phyloP scores from a whole-genome alignment of 768 basidiomycete species.

The Podaxis sp. region DNA sequence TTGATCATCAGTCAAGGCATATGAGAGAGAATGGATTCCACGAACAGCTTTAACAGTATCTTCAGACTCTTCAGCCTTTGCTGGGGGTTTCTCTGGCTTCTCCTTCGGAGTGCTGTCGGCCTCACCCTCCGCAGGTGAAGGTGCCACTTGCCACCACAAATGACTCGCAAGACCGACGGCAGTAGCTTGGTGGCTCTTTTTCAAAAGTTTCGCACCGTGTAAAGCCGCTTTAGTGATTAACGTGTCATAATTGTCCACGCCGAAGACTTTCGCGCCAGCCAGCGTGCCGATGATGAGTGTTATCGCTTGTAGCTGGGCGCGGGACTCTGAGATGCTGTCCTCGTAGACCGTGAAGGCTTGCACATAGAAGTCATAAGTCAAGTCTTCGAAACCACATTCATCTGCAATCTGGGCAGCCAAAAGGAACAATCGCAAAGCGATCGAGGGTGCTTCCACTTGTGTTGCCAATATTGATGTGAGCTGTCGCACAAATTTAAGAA shows the following conservation, averaged over 20 bases:
- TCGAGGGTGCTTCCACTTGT: slow-evolving; percentile 88
- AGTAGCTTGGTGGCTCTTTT: slow-evolving; percentile 97
- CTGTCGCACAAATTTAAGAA: slow-evolving; percentile 94
- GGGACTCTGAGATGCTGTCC: slow-evolving; percentile 92
- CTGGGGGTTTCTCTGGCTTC: slow-evolving; percentile 31
- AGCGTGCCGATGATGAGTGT: slow-evolving; percentile 91
- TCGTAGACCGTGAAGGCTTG: slow-evolving; percentile 98
- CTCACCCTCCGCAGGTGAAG: slow-evolving; percentile 26
- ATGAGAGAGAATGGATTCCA: slow-evolving; percentile 12
- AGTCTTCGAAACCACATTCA: slow-evolving; percentile 92
- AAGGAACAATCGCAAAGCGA: slow-evolving; percentile 91
- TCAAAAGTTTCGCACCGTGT: slow-evolving; percentile 92
- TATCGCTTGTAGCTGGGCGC: slow-evolving; percentile 96
- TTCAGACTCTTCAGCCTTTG: slow-evolving; percentile 39
- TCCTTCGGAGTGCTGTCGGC: slow-evolving; percentile 31
- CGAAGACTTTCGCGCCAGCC: slow-evolving; percentile 87
- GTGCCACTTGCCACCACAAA: slow-evolving; percentile 93
- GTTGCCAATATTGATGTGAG: slow-evolving; percentile 90
- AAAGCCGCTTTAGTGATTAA: slow-evolving; percentile 98
- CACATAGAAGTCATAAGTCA: slow-evolving; percentile 96
- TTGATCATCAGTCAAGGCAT: background rate
- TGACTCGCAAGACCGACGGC: slow-evolving; percentile 95
- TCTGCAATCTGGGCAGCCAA: slow-evolving; percentile 94
- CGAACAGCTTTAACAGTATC: slow-evolving; percentile 50
- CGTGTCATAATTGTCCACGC: slow-evolving; percentile 93